Base-by-base conservation (phyloP, 768 basidiomycete genomes). In the Cystoderma amianthinum region DNA sequence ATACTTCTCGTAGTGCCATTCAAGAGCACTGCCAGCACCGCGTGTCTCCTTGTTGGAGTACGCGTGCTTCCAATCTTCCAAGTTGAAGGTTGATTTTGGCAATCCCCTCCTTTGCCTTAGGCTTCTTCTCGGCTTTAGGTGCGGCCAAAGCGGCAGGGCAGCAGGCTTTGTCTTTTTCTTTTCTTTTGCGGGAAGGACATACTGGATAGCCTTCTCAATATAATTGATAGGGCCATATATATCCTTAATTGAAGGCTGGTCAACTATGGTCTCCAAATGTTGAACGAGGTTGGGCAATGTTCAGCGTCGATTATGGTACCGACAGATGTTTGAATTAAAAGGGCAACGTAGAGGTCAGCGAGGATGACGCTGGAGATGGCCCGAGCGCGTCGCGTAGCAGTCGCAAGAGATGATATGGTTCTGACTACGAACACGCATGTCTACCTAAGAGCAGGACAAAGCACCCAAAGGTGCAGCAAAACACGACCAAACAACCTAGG, bases 1-100 rank as follows among this genome's bases (percentile, higher is more conserved):
- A 43, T 52, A 94, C 90, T 96, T 82, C 63, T 91, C 61, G 72
- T 96, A 94, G 79, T 98, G 85, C 96, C 95, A 98, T 62, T 96
- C 91, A 28, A 99, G 54, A 38, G 91, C 63, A 48, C 88, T 92
- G 33, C 63, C 80, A 13, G 85, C 50, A 25, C 87, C 90, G 41
- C 87, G 82, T 28, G 94, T 97, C n/a, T 97, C 93, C 62, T 85
- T 82, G 84, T 97, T 98, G 55, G 93, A 96, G 74, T 98, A 99
- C 33, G 87, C 85, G 34, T 90, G 83, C 64, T 97, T 97, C 92
- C 91, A 96, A 66, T 97, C 92, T 63, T 95, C 87, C 43, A 92
- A 79, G 70, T 91, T 91, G 65, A 89, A 80, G 4, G 76, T 67
- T 9, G 87, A 85, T 65, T 89, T 94, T 51, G 92, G 91, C 30